phyloP scores from a whole-genome alignment of 306 rosid species.

The Prunus padus region DNA sequence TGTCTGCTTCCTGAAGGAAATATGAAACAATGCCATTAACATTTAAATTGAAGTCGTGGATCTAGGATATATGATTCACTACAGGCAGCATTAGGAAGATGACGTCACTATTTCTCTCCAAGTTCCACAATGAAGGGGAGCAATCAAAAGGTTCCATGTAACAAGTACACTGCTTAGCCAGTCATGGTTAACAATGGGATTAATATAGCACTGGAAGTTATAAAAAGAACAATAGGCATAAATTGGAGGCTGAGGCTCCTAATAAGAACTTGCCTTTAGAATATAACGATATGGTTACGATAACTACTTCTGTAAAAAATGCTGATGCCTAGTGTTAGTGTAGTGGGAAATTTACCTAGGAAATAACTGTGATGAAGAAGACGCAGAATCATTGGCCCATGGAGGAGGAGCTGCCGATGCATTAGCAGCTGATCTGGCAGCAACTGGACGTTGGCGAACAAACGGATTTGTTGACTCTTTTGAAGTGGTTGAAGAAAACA shows the following conservation, averaged over 20 bases:
- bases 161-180: neutral
- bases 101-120: neutral
- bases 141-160: neutral
- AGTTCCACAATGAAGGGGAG: neutral
- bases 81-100: neutral
- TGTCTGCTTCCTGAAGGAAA: constrained; percentile 57
- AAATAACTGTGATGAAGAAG: constrained; percentile 55
- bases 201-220: neutral
- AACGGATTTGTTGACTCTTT: constrained; percentile 85
- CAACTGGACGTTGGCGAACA: constrained; percentile 89
- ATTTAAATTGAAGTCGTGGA: constrained; percentile 22
- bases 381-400: constrained; percentile 67
- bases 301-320: neutral
- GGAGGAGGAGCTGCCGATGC: constrained; percentile 74
- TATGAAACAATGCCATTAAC: neutral
- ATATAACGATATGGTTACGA: neutral
- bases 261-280: neutral
- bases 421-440: constrained; percentile 67
- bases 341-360: constrained; percentile 49
- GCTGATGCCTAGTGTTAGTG: neutral
- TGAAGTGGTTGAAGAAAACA: constrained; percentile 66
- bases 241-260: neutral
- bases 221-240: neutral
- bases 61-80: neutral
- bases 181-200: neutral